Base-by-base conservation (phyloP, 805 yeast genomes). In the Candida manassasensis region DNA sequence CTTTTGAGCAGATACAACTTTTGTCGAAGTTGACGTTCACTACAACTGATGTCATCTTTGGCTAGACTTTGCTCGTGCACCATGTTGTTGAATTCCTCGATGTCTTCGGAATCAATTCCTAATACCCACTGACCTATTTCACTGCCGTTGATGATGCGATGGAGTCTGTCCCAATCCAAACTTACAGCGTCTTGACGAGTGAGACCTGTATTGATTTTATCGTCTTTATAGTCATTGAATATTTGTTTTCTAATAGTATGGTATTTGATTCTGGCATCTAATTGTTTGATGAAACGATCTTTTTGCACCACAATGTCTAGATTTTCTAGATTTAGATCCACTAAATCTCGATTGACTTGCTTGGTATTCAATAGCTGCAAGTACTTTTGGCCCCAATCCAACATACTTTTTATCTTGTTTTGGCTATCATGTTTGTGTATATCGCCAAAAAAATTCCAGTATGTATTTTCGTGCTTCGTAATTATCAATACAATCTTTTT, bases 381-480 rank as follows among this genome's bases (percentile, higher is more conserved):
- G 35, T 87, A 77, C 13, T 68, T 63, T 39, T 83, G 77, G 29
- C 86, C 67, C 97, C 97, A 90, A 4, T 57, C 57, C 29, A 86
- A 70, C 35, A 93, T 61, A 3, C 79, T 78, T 34, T 79, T 77
- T 59, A 90, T 90, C 4, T 90, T 61, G 4, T 79, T 75, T 21
- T 75, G 74, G 24, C 77, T 67, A 51, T 90, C 97, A 43, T 84
- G 77, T n/a, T 70, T 42, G 55, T 89, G 88, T n/a, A 88, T 75
- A 35, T 83, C 79, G 51, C 86, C 90, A 39, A 90, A 69, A 50
- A 90, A 93, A 35, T 64, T 64, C 66, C 85, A 85, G 32, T 85
- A 69, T 9, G 80, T 69, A 38, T 75, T 78, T 44, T 85, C 84
- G 55, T 89, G 95, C 19, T 75, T 74, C 28, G 79, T 78, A 27